Evolutionary conservation across 768 basidiomycete genomes (phyloP), one percentile per base, ranked within the genome.

Genomic region (Melanogaster broomeanus): DNA sequence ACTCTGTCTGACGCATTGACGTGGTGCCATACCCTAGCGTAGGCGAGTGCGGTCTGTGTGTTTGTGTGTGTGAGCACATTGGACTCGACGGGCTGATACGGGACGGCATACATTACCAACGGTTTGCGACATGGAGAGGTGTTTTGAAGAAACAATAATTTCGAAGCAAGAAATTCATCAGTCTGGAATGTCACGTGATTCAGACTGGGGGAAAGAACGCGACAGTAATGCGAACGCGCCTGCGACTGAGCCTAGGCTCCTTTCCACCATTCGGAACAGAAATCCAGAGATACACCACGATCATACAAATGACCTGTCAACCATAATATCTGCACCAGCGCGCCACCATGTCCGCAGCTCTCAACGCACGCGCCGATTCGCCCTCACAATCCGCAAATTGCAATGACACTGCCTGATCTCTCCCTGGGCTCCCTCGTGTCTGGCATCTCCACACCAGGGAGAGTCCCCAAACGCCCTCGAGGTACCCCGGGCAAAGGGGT

Each of bases 21-120:
- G 55, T 91, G 90, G 67, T 98, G 93, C 97, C 96, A 99, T 40
- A 93, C 85, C 41, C 95, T 80, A n/a, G 92, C 88, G 61, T 93
- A 94, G 0, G 93, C 95, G 57, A 98, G 84, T 2, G 87, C 89
- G n/a, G 97, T 96, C 94, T 98, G 59, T 34, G 46, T 24, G 33
- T n/a, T 41, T 35, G 43, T 7, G 6, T 18, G 8, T 34, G 18
- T 60, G 3, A 58, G 31, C 48, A n/a, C 10, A 19, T 24, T 19
- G 19, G 16, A 41, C 13, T 13, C n/a, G 31, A 12, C 4, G 48
- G 3, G 27, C 19, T 16, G 19, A 24, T 18, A 45, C 30, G 37
- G 44, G 6, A 15, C 0, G 6, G 73, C 81, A 28, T 73, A 90
- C 90, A 65, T 90, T 92, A 66, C 90, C 90, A 40, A 90, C 77